Percentiles rank a stretch among this genome's conserved stretches.
Conservation (phyloP, 495 filamentous ascomycete genomes). For the Aspergillus sclerotiicarbonarius region DNA sequence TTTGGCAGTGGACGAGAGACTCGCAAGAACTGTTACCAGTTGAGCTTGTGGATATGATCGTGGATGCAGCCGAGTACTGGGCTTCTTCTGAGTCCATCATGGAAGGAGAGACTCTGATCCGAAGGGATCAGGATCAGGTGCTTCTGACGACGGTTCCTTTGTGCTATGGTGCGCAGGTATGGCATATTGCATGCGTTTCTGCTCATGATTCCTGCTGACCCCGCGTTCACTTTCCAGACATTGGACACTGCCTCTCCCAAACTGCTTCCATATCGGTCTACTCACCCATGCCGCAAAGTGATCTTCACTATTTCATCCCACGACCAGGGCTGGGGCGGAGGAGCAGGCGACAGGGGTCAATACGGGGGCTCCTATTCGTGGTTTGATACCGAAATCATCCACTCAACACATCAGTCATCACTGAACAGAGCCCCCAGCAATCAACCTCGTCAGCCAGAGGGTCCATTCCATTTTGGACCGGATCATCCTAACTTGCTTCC, state of each 20-base stretch:
- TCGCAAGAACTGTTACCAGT: conserved; percentile 45
- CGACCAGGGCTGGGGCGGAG: conserved; percentile 65
- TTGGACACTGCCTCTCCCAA: conserved; percentile 15
- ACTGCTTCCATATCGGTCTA: conserved; percentile 36
- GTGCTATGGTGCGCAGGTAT: conserved; percentile 37
- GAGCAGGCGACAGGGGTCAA: conserved; percentile 33
- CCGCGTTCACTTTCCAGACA: conserved; percentile 8
- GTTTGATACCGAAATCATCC: conserved; percentile 61
- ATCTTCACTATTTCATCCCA: conserved; percentile 61
- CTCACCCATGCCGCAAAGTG: conserved; percentile 51
- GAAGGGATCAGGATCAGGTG: conserved; percentile 39
- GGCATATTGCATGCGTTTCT: neutral
- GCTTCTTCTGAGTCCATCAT: conserved; percentile 38
- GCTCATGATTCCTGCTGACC: conserved; percentile 12
- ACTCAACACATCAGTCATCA: conserved; percentile 19
- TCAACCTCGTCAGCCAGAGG: conserved; percentile 11
- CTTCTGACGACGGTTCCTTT: conserved; percentile 39
- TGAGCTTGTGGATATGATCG: conserved; percentile 65
- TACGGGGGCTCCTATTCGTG: conserved; percentile 63
- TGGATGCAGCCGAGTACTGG: conserved; percentile 75
- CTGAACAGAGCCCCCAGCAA: conserved; percentile 3
- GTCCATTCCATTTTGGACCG: conserved; percentile 20
- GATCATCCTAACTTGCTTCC: conserved; percentile 43
- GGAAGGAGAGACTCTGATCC: conserved; percentile 25
- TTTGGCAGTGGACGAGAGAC: conserved; percentile 33